phyloP scores from a whole-genome alignment of 2,329 filamentous ascomycete genomes.

The Canariomyces notabilis region DNA sequence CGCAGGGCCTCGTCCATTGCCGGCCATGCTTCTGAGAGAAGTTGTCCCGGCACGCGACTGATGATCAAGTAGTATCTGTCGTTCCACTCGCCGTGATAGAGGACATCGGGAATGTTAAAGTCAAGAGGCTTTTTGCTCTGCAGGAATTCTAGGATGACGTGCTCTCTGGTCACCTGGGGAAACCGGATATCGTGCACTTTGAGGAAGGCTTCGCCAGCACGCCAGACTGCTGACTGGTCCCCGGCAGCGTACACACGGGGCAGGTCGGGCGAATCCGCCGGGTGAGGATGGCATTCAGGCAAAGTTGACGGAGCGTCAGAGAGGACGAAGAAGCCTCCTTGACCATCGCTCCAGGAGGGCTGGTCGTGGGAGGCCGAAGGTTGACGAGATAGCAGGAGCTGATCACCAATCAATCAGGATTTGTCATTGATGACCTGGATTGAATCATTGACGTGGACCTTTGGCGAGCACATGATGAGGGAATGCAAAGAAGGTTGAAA shows the following conservation, averaged over 20 bases:
- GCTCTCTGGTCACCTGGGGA: constrained; percentile 15
- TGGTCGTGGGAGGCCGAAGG: background rate
- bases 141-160: constrained; percentile 17
- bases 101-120: constrained; percentile 18
- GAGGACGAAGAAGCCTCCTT: constrained; percentile 4
- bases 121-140: constrained; percentile 9
- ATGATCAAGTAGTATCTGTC: constrained; percentile 27
- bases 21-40: constrained; percentile 24
- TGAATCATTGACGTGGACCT: too few species aligned
- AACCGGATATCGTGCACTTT: constrained; percentile 14
- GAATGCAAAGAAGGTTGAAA: too few species aligned
- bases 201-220: constrained; percentile 21
- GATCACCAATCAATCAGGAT: too few species aligned
- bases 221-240: constrained; percentile 15
- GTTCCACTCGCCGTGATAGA: constrained; percentile 22
- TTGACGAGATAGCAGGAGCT: too few species aligned
- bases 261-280: background rate
- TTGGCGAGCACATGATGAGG: too few species aligned
- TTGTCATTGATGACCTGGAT: too few species aligned
- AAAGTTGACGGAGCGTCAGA: background rate
- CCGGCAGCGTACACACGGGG: constrained; percentile 3
- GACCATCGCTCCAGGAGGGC: constrained; percentile 1
- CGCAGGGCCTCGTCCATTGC: constrained; percentile 23
- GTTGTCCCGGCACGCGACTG: constrained; percentile 24
- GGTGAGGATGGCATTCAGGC: background rate